phyloP scores from a whole-genome alignment of 495 filamentous ascomycete species.

The Sphaerosporella brunnea region DNA sequence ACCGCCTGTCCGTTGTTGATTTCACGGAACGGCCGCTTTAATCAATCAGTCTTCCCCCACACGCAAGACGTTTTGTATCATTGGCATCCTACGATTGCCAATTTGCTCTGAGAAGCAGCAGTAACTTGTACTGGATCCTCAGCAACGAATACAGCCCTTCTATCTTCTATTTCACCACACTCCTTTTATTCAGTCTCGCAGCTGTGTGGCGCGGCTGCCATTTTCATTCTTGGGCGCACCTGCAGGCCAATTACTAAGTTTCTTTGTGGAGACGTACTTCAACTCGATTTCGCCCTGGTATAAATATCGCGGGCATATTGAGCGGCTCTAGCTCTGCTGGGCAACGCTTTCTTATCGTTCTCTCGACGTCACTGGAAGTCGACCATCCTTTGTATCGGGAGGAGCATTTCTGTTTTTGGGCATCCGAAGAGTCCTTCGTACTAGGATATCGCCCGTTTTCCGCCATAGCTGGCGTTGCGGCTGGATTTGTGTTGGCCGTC shows the following conservation, averaged over 20 bases:
- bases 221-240: background rate
- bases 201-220: conserved; percentile 1
- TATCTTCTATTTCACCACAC: no score
- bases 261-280: background rate
- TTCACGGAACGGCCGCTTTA: conserved; percentile 1
- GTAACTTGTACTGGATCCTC: background rate
- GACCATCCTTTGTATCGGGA: background rate
- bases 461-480: background rate
- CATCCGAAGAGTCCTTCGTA: background rate
- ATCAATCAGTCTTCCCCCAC: background rate
- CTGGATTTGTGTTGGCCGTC: background rate
- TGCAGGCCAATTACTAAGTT: background rate
- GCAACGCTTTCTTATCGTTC: background rate
- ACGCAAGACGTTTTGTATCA: background rate
- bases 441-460: background rate
- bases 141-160: no score
- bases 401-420: background rate
- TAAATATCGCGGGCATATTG: background rate
- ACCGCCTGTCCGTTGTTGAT: conserved; percentile 1
- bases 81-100: background rate
- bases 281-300: no score
- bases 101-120: conserved; percentile 2
- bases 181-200: background rate
- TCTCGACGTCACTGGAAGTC: background rate
- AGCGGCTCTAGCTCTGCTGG: background rate